Evolutionary conservation across 208 protist genomes (phyloP).

Genomic region (Porcisia deanei): DNA sequence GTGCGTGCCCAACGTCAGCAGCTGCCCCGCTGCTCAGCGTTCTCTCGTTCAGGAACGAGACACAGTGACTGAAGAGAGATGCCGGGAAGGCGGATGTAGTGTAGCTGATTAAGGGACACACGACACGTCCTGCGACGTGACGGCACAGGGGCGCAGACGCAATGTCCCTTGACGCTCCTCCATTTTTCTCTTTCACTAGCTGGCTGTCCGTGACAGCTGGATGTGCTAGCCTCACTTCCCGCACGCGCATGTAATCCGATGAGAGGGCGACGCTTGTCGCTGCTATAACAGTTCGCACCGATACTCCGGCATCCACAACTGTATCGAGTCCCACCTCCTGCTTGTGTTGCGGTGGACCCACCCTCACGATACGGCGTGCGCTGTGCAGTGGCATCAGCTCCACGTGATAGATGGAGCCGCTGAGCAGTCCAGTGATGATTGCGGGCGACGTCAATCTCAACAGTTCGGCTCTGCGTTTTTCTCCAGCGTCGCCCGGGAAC

Average conservation of each 20-base stretch:
- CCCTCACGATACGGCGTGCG: background rate
- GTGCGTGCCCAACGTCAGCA: too few relatives aligned
- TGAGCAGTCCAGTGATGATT: conserved; percentile 7
- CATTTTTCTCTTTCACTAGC: background rate
- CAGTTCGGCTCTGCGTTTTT: background rate
- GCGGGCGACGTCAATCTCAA: background rate
- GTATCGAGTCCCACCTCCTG: conserved; percentile 2
- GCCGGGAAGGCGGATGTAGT: conserved; percentile 12
- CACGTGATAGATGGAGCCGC: conserved; percentile 22
- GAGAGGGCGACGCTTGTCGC: conserved; percentile 10
- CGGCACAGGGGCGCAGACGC: background rate
- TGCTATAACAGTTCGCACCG: conserved; percentile 9
- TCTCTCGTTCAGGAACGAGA: too few relatives aligned
- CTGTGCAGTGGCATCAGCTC: conserved; percentile 10
- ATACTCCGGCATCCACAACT: conserved; percentile 11
- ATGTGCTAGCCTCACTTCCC: background rate
- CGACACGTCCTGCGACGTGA: background rate
- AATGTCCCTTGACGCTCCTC: background rate
- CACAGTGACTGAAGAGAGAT: conserved; percentile 13
- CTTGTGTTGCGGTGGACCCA: background rate
- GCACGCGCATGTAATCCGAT: conserved; percentile 5
- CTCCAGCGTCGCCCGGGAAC: background rate
- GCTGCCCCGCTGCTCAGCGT: too few relatives aligned
- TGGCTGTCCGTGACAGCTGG: background rate
- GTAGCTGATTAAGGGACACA: conserved; percentile 11